Percentiles rank a stretch among this genome's conserved stretches.
phyloP scores from a whole-genome alignment of 805 yeast species.

The Yarrowia porcina region DNA sequence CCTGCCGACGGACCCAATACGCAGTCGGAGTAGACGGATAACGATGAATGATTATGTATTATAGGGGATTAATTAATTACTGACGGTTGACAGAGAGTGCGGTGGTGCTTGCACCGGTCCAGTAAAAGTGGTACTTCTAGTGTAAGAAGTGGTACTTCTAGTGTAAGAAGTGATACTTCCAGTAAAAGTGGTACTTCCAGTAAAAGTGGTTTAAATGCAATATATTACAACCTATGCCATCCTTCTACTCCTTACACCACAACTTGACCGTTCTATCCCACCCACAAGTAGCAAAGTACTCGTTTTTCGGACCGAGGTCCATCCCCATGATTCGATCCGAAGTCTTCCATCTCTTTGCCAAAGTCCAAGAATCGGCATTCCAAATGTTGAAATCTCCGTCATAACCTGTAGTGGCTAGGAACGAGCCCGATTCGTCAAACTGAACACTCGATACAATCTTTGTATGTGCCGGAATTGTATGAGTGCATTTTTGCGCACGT shows the following conservation, averaged over 20 bases:
- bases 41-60: neutral
- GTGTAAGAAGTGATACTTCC: too few species aligned
- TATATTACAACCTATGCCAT: neutral
- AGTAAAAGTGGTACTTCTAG: too few species aligned
- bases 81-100: too few species aligned
- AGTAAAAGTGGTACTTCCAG: too few species aligned
- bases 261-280: slow-evolving; percentile 81
- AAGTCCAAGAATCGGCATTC: slow-evolving; percentile 68
- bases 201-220: neutral
- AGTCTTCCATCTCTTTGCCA: slow-evolving; percentile 41
- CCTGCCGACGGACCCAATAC: slow-evolving; percentile 22
- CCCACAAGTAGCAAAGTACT: slow-evolving; percentile 58
- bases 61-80: slow-evolving; percentile 1
- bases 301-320: slow-evolving; percentile 49
- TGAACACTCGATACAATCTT: slow-evolving; percentile 65
- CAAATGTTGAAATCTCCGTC: slow-evolving; percentile 62
- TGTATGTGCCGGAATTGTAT: slow-evolving; percentile 69
- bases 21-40: slow-evolving; percentile 6
- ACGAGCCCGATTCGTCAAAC: slow-evolving; percentile 48
- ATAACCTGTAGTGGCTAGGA: slow-evolving; percentile 61
- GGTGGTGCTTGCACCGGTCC: too few species aligned
- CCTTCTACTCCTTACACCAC: slow-evolving; percentile 43
- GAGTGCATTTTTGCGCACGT: slow-evolving; percentile 46
- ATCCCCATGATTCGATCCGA: slow-evolving; percentile 71
- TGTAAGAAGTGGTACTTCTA: too few species aligned